Base-by-base conservation (phyloP, 495 filamentous ascomycete genomes). In the Mycothermus thermophilus region DNA sequence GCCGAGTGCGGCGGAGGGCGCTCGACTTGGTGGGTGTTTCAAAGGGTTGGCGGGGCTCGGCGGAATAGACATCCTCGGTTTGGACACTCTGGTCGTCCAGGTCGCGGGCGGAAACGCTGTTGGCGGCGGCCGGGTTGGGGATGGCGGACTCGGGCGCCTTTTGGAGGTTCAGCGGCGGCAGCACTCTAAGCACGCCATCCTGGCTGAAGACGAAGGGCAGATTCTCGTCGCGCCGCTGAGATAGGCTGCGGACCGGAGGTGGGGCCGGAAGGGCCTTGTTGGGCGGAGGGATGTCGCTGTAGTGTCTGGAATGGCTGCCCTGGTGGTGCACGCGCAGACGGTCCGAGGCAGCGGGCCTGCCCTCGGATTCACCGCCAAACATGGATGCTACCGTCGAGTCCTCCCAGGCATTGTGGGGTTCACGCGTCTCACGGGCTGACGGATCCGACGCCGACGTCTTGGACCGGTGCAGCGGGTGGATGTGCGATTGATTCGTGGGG, bases 371-470 rank as follows among this genome's bases (percentile, higher is more conserved):
- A n/a, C n/a, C 52, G 37, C 41, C 47, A 44, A 57, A 53, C 43
- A 59, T 50, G 40, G 55, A 59, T 11, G 43, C 53, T 4, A 59
- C 46, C 0, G 55, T 55, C 14, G 55, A 59, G 21, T 59, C 55
- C 27, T 59, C 55, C 55, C 55, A 59, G 25, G 48, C 50, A 30
- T 55, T 54, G 33, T 44, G 38, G 26, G 33, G 5, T 8, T 45
- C 47, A n/a, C 43, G 44, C 10, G 39, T 38, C 19, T n/a, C n/a
- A n/a, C n/a, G n/a, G n/a, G n/a, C n/a, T n/a, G n/a, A n/a, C n/a
- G 45, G 34, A n/a, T 58, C 52, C 6, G 52, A 52, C 30, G 48
- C 47, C 5, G 44, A 41, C 6, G 50, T 48, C 36, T 47, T 41
- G 13, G 42, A 49, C 17, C 52, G 44, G 27, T 54, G 47, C 50